These are phyloP conservation scores for Citrullus colocynthis DNA, from an alignment of 306 rosid genomes.

Conservation along the genomic window DNA sequence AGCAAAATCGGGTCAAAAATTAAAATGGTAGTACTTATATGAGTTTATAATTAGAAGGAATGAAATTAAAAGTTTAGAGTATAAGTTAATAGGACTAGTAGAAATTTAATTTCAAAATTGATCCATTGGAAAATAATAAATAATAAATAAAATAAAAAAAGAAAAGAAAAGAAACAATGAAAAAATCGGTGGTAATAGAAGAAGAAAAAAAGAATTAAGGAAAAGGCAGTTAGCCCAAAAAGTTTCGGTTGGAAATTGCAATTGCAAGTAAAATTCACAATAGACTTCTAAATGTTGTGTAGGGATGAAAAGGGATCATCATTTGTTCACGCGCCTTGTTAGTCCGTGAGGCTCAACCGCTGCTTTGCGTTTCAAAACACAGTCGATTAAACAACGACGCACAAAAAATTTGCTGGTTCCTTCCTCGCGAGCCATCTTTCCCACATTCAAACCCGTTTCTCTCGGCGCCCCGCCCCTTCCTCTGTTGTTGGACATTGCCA, in stretches of 20 bases:
- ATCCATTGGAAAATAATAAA: too few relatives aligned
- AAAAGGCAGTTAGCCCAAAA: background rate
- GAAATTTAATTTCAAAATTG: too few relatives aligned
- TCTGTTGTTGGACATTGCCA: background rate
- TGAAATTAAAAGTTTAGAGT: background rate
- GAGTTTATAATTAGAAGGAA: too few relatives aligned
- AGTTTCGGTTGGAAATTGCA: background rate
- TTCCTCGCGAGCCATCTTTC: background rate
- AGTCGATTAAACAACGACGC: background rate
- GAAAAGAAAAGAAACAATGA: background rate
- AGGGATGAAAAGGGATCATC: too few relatives aligned
- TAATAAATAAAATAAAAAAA: background rate
- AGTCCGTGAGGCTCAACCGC: background rate
- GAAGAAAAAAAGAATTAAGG: background rate
- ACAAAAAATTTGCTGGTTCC: background rate
- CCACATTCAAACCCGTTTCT: constrained; percentile 6
- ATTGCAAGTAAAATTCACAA: background rate
- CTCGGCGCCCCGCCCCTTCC: background rate
- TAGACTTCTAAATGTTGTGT: background rate
- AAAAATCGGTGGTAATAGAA: background rate
- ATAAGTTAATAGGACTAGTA: background rate
- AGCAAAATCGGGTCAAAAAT: too few relatives aligned
- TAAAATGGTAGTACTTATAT: too few relatives aligned
- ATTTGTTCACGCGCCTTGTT: background rate
- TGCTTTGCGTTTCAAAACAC: background rate